A percentile compares a stretch with the other conserved stretches of the same genome.
Evolutionary conservation across 1,284 basidiomycete species (phyloP).

Genomic region (Bjerkandera adusta): DNA sequence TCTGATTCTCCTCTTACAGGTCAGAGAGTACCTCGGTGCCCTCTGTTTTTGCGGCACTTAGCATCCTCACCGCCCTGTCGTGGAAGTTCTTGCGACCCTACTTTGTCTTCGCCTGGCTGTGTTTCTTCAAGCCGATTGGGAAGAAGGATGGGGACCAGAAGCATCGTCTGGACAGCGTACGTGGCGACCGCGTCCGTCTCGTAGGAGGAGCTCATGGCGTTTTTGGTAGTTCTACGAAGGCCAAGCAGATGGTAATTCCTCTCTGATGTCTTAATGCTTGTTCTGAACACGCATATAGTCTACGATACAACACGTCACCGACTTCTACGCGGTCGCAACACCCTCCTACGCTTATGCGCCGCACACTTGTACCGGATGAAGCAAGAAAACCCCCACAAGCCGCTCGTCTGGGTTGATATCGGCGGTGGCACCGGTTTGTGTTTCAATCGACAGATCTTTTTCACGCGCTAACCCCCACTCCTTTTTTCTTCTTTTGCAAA

Average conservation of each 20-base stretch:
- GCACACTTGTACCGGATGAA: conserved; percentile 60
- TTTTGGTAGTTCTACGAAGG: conserved; percentile 56
- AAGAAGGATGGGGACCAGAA: conserved; percentile 13
- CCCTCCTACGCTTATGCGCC: conserved; percentile 69
- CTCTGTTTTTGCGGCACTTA: conserved; percentile 7
- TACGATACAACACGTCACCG: conserved; percentile 64
- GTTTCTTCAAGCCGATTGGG: conserved; percentile 20
- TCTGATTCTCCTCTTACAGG: background rate
- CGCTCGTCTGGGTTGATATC: conserved; percentile 79
- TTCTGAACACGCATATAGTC: conserved; percentile 3
- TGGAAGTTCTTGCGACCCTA: conserved; percentile 13
- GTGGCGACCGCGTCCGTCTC: background rate
- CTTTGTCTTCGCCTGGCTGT: conserved; percentile 17
- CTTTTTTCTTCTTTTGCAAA: conserved; percentile 3
- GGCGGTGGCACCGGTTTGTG: conserved; percentile 73
- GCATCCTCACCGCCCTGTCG: conserved; percentile 9
- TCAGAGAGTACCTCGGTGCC: conserved; percentile 1
- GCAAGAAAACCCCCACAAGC: conserved; percentile 39
- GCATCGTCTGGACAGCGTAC: conserved; percentile 15
- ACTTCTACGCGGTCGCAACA: conserved; percentile 67
- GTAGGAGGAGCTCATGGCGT: background rate
- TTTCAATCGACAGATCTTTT: background rate
- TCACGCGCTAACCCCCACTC: background rate
- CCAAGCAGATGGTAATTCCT: conserved; percentile 53
- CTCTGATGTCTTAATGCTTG: background rate